Evolutionary conservation across 305 asterid genomes (phyloP).

Genomic region (Solanum aculeatissimum): DNA sequence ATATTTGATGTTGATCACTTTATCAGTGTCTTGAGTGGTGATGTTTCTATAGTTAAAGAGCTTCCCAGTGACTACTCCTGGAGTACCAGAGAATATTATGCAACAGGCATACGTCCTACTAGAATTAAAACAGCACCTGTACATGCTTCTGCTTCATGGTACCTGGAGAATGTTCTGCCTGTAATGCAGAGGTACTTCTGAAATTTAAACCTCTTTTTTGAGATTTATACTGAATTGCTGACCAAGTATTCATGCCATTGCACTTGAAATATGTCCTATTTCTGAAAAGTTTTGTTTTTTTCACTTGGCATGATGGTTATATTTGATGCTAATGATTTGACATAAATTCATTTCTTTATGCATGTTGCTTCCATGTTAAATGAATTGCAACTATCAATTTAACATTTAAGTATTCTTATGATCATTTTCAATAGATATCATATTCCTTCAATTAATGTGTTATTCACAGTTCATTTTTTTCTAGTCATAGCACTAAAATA

Average conservation of each 20-base stretch:
- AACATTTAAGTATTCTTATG: not conserved
- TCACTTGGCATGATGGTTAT: not conserved
- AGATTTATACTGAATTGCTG: not conserved
- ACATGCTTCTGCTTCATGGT: constrained; percentile 91
- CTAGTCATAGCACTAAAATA: not conserved
- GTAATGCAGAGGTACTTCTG: constrained; percentile 50
- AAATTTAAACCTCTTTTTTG: not conserved
- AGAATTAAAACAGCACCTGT: constrained; percentile 82
- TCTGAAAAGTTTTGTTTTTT: not conserved
- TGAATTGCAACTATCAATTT: not conserved
- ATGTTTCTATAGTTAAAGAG: constrained; percentile 55
- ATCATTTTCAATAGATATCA: not conserved
- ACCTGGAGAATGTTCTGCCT: constrained; percentile 69
- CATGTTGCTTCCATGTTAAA: not conserved
- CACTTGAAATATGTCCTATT: not conserved
- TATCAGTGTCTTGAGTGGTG: constrained; percentile 46
- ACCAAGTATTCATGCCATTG: not conserved
- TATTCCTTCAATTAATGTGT: not conserved
- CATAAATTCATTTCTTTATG: not conserved
- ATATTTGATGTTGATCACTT: constrained; percentile 86
- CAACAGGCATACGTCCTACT: constrained; percentile 71
- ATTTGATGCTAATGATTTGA: not conserved
- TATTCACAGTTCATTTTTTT: not conserved
- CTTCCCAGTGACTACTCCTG: constrained; percentile 64
- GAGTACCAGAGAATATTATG: constrained; percentile 94